Base-by-base conservation (phyloP, 2,329 filamentous ascomycete species). In the Cryphonectria naterciae region DNA sequence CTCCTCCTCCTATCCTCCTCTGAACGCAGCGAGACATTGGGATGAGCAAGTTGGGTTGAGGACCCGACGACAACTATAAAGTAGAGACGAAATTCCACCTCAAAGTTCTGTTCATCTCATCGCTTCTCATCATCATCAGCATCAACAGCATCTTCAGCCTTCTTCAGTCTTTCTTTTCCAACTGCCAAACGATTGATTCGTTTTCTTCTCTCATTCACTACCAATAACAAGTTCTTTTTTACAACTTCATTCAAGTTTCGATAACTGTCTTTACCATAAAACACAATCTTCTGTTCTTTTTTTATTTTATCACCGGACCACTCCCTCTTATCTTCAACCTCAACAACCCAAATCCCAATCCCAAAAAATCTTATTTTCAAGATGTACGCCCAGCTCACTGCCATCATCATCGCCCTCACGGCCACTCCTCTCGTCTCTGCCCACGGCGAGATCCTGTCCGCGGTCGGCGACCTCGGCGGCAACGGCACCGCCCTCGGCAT, bases 401-500 rank as follows among this genome's bases (percentile, higher is more conserved):
- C 41, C 56, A 19, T 73, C 69, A 22, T 71, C 67, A 41, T 73
- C 32, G 67, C 69, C 65, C 74, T 77, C 32, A 74, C 71, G 28
- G 74, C 75, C 37, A 67, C 74, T 22, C 74, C 76, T 37, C 70
- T 78, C 22, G 77, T 77, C n/a, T 73, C 75, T 32, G 77, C 77
- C 41, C 77, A 79, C 67, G 77, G 77, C 69, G 77, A 78, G 74
- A 73, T 78, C 32, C 73, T 74, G 0, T 56, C 69, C 22, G 74
- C 76, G 0, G 66, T 67, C 54, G 80, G 80, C 63, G 77, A 82
- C 70, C 74, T 74, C 6, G 81, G 80, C 54, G 81, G 81, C 69
- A 83, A 83, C 74, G 77, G 77, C 41, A 82, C 81, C 37, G 80
- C 79, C 37, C 76, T 82, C 28, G 80, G 79, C 52, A 82, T 82